Evolutionary conservation across 306 rosid species (phyloP), one percentile per base, ranked within the genome.

Genomic region (Boehmeria nivea): DNA sequence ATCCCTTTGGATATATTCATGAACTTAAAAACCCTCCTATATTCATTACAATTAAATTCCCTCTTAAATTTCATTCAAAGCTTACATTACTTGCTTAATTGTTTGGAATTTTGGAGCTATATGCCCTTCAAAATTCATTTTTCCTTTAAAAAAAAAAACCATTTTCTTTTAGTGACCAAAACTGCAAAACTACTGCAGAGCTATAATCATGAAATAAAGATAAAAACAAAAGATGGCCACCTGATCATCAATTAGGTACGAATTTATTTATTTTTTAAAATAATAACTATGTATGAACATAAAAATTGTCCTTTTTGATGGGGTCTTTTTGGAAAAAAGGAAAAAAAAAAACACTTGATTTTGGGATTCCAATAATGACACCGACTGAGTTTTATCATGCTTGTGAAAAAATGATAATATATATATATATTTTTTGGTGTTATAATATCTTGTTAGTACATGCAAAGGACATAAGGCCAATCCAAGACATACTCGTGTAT

Each of bases 391-490:
- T 37, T 42, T 3, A 58, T 43, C 25, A 40, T 58, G 51, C 51
- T 42, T 16, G 63, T 24, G 36, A n/a, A 57, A 44, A 10, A 37
- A 22, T 51, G 14, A n/a, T 65, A 38, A 52, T 12, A 54, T 27
- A 10, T 40, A 33, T 33, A 33, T 64, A 51, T 31, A 25, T 47
- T 1, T 33, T 13, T 54, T 16, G 3, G 34, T 28, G 5, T 28
- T 28, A 28, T 28, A 28, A 47, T 65, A 20, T 21, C 17, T 12
- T 47, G 11, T 4, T 43, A 25, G 70, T 52, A 43, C 61, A 51
- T 24, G 49, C 31, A 25, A 18, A 44, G 46, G 71, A 72, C 49
- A 65, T 36, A 38, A 47, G 17, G n/a, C 57, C 50, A 47, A 38
- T 38, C 24, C 11, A 50, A 23, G 25, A 28, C 28, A 21, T 19